Evolutionary conservation across 108 stramenopile genomes (phyloP), one percentile per base, ranked within the genome.

Genomic region (Cyclotella cryptica): DNA sequence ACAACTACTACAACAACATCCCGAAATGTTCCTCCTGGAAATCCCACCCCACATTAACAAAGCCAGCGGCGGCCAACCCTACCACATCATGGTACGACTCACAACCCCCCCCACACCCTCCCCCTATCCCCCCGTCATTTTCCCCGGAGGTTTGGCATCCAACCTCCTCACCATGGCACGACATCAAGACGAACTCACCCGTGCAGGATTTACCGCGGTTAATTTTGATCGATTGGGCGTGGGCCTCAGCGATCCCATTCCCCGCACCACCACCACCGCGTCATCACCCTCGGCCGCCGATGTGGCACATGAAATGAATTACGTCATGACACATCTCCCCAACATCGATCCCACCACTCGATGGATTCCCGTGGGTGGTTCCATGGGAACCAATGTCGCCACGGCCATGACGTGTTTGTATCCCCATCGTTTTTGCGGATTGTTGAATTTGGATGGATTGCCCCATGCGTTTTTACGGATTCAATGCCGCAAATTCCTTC

Each of bases 121-220:
- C 19, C 18, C 22, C 6, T 54, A 42, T 3, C 57, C 57, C 22
- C 55, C 70, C 30, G 70, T 71, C 22, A 71, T 71, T 18, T 58
- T 71, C 45, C 55, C 57, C 21, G 70, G 70, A 10, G 70, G 70
- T 10, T 21, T 71, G 55, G 70, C 70, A 10, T 71, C 70, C 52
- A 71, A 71, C 40, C 70, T 71, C 21, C 57, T 71, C 55, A 71
- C 70, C 10, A 71, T 71, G 70, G 39, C 70, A 12, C 70, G 57
- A 19, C 70, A 71, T 58, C 70, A 71, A 27, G 70, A 71, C 15
- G 55, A 57, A 39, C 18, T 71, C 3, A 43, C 70, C 30, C 39
- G 14, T n/a, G 17, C 24, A 12, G 70, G 70, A 17, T 71, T 71
- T 21, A 71, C 57, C 7, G 70, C 57, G 12, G 57, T 71, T 10